Conservation (phyloP, 1,284 basidiomycete genomes). For the Cryptococcus wingfieldii region DNA sequence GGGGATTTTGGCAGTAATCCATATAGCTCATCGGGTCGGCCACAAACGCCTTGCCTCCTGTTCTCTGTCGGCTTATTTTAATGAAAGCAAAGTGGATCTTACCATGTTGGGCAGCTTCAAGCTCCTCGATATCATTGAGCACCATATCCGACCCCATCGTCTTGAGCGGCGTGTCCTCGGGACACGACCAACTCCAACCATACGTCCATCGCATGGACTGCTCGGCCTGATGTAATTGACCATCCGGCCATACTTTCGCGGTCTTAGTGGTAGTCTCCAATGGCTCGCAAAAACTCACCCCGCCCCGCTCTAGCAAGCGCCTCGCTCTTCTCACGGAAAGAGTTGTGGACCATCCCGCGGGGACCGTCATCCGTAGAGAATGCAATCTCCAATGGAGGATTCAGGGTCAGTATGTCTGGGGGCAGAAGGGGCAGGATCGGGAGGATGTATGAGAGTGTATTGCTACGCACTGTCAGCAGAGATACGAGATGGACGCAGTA, state of each 20-base stretch:
- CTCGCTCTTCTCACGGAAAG: slow-evolving; percentile 28
- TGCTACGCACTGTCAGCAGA: slow-evolving; percentile 14
- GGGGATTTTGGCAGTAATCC: slow-evolving; percentile 41
- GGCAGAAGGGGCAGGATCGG: slow-evolving; percentile 35
- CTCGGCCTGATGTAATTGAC: slow-evolving; percentile 29
- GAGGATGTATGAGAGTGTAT: slow-evolving; percentile 33
- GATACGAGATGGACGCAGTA: neutral
- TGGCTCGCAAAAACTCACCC: slow-evolving; percentile 10
- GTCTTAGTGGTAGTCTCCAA: neutral
- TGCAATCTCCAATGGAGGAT: slow-evolving; percentile 31
- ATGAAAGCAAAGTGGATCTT: no score
- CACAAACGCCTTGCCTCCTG: slow-evolving; percentile 28
- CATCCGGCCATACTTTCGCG: slow-evolving; percentile 26
- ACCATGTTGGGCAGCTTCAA: no score
- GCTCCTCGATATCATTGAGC: slow-evolving; percentile 27
- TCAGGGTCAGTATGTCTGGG: slow-evolving; percentile 24
- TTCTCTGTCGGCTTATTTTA: neutral
- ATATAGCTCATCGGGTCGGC: slow-evolving; percentile 30
- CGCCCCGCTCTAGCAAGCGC: slow-evolving; percentile 23
- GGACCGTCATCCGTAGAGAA: slow-evolving; percentile 38
- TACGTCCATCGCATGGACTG: slow-evolving; percentile 31
- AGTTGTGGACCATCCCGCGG: slow-evolving; percentile 23
- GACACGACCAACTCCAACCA: slow-evolving; percentile 41
- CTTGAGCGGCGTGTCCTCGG: slow-evolving; percentile 30
- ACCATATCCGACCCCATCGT: slow-evolving; percentile 24